A percentile compares a stretch with the other conserved stretches of the same genome.
Conservation (phyloP, 2,329 filamentous ascomycete genomes). For the Neophaeococcomyces mojaviensis region DNA sequence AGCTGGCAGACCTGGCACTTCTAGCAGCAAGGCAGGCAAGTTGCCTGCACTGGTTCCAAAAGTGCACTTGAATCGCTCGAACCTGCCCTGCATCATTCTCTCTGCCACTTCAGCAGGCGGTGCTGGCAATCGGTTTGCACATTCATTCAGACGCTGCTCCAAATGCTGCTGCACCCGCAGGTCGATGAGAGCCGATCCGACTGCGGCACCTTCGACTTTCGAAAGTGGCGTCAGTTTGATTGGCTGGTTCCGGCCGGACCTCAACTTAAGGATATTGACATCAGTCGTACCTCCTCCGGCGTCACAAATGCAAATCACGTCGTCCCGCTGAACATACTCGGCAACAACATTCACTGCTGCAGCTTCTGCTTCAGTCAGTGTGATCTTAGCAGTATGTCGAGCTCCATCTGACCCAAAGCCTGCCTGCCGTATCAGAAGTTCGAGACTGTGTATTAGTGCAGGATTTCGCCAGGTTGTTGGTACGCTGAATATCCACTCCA, state of each 20-base stretch:
- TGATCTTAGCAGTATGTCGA: slow-evolving; percentile 36
- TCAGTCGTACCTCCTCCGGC: slow-evolving; percentile 43
- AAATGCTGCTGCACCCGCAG: slow-evolving; percentile 22
- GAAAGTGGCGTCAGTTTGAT: slow-evolving; percentile 3
- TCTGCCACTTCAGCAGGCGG: slow-evolving; percentile 15
- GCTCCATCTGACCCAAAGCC: slow-evolving; percentile 25
- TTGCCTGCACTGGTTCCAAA: slow-evolving; percentile 21
- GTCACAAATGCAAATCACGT: slow-evolving; percentile 45
- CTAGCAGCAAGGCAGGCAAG: slow-evolving; percentile 25
- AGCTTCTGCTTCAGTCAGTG: slow-evolving; percentile 48
- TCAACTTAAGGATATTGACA: slow-evolving; percentile 25
- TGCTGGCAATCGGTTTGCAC: slow-evolving; percentile 17
- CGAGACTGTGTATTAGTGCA: slow-evolving; percentile 30
- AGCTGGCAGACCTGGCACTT: slow-evolving; percentile 24
- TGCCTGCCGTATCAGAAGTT: slow-evolving; percentile 25
- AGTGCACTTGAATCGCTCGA: slow-evolving; percentile 8
- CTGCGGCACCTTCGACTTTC: slow-evolving; percentile 3
- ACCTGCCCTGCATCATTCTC: slow-evolving; percentile 7
- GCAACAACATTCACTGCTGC: slow-evolving; percentile 43
- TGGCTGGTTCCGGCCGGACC: slow-evolving; percentile 8
- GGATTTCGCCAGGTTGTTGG: slow-evolving; percentile 37
- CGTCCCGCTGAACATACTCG: slow-evolving; percentile 32
- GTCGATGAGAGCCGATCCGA: slow-evolving; percentile 6
- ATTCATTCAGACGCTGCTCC: slow-evolving; percentile 19
- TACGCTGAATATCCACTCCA: slow-evolving; percentile 37